Conservation (phyloP, 345 rosid genomes). For the Acer campestre region DNA sequence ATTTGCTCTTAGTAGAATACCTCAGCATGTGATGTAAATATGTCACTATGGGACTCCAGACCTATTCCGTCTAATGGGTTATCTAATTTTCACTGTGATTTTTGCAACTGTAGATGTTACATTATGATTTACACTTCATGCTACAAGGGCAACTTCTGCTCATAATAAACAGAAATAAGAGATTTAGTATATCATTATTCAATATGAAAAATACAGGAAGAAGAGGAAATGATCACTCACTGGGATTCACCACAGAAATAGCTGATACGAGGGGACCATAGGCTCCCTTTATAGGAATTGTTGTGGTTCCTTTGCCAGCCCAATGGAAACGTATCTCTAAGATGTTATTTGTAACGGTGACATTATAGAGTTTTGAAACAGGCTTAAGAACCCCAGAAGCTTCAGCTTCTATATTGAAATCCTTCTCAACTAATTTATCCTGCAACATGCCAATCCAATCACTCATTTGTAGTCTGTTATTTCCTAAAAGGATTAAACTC, state of each 20-base stretch:
- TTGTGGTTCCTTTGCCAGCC: constrained; percentile 70
- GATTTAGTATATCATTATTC: background rate
- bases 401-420: constrained; percentile 21
- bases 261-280: constrained; percentile 78
- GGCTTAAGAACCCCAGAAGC: constrained; percentile 48
- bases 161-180: background rate
- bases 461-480: background rate
- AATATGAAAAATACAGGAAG: background rate
- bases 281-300: constrained; percentile 46
- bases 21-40: background rate
- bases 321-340: constrained; percentile 60
- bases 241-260: constrained; percentile 37
- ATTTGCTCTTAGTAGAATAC: background rate
- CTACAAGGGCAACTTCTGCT: background rate
- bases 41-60: background rate
- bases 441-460: constrained; percentile 19
- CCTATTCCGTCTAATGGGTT: background rate
- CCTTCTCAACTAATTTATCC: constrained; percentile 38
- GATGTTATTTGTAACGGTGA: constrained; percentile 37
- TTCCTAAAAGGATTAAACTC: background rate
- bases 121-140: background rate
- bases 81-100: background rate
- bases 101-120: background rate
- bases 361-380: constrained; percentile 27
- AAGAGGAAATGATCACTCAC: constrained; percentile 1